Conservation (phyloP, 345 rosid genomes). For the Gossypium raimondii region DNA sequence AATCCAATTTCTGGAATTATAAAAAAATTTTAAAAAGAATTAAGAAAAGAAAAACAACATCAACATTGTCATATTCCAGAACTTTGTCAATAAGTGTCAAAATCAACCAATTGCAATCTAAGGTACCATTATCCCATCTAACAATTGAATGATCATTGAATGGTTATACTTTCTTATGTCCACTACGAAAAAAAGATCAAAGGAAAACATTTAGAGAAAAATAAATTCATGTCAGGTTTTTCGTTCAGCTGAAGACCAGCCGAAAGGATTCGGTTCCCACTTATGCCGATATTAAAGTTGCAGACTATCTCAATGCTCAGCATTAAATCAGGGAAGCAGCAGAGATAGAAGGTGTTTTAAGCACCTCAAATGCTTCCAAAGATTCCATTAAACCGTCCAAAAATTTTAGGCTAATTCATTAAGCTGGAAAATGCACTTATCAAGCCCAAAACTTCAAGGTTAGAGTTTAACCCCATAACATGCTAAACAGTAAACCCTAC, state of each 20-base stretch:
- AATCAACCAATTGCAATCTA: not conserved
- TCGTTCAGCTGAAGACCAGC: not conserved
- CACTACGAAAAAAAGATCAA: not conserved
- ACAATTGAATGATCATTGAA: not conserved
- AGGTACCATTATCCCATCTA: constrained; percentile 1
- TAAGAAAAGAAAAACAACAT: not conserved
- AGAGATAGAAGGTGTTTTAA: not conserved
- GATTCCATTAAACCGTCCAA: not conserved
- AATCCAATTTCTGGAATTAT: constrained; percentile 74
- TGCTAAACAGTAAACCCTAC: not conserved
- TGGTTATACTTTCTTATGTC: not conserved
- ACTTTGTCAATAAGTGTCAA: not conserved
- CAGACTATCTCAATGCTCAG: not conserved
- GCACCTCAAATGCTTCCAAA: not conserved
- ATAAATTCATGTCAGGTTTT: not conserved
- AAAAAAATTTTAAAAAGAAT: not conserved
- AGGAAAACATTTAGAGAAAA: not conserved
- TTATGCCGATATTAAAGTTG: not conserved
- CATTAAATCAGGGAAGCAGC: not conserved
- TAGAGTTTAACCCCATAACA: not conserved
- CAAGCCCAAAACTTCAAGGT: not conserved
- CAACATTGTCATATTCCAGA: constrained; percentile 12
- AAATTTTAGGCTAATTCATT: not conserved
- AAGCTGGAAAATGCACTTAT: not conserved
- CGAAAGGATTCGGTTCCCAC: not conserved